Base-by-base conservation (phyloP, 2,329 filamentous ascomycete species). In the Tolypocladium ovalisporum region DNA sequence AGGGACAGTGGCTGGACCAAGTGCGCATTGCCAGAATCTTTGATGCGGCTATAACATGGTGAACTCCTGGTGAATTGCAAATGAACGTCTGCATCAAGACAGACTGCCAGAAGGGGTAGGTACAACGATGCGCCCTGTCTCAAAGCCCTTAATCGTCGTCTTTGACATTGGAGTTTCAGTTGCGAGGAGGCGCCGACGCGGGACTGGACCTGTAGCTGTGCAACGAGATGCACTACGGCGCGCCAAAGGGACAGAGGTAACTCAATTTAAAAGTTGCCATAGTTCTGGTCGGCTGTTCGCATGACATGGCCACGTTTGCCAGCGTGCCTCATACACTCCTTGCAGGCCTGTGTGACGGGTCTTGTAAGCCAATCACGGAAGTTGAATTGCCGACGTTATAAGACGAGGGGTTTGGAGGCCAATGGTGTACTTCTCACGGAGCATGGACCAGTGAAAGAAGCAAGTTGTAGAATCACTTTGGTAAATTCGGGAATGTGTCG, bases 21-120 rank as follows among this genome's bases (percentile, higher is more conserved):
- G n/a, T 6, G 8, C 5, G 27, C 27, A 19, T 7, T 3, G 10
- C 6, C 8, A 17, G 24, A 19, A 13, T 32, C 17, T 17, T 49
- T 32, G 8, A 49, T 13, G 29, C 29, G 8, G 8, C 29, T 34
- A 29, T 29, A 51, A 29, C 17, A 32, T 4, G 19, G 19, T 2
- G 13, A 34, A 22, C 12, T 24, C 19, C 24, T 47, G 7, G 6
- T 27, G 12, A 9, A 47, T 27, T 44, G 42, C 24, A 49, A 49
- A 10, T 10, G 2, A 5, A 49, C 8, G 44, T 12, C 7, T n/a
- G 8, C 15, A 32, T 3, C 27, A 49, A 6, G 2, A n/a, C 19
- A 12, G 0, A 2, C 4, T 32, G 2, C 17, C 1, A 49, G 4
- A 8, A 9, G 5, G 19, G 9, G 27, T n/a, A 10, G 2, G 10